Evolutionary conservation across 1,139 yeast genomes (phyloP).

Genomic region (Magnusiomyces paraingens): DNA sequence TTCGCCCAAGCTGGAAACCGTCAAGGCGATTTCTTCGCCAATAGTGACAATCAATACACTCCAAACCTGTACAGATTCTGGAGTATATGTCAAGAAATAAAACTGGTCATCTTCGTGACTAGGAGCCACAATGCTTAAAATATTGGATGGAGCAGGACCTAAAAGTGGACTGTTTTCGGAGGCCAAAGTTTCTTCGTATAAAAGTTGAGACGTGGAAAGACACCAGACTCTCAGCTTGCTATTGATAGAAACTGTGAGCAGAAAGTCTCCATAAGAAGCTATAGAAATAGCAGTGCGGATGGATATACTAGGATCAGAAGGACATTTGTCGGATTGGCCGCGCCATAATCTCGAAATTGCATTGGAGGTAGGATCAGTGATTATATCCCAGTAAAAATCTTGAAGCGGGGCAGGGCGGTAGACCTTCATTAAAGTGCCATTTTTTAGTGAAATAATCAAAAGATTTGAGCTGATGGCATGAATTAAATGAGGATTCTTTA

Average conservation of each 20-base stretch:
- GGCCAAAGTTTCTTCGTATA: conserved; percentile 13
- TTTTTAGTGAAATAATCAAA: conserved; percentile 53
- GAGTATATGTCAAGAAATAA: background rate
- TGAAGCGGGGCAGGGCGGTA: conserved; percentile 35
- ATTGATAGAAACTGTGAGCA: conserved; percentile 28
- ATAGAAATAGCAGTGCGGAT: conserved; percentile 25
- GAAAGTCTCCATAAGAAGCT: conserved; percentile 15
- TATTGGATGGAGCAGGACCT: conserved; percentile 13
- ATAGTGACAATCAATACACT: no score
- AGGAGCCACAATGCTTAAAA: conserved; percentile 4
- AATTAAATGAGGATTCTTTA: conserved; percentile 54
- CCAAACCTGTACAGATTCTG: conserved; percentile 17
- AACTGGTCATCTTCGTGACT: background rate
- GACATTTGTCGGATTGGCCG: conserved; percentile 27
- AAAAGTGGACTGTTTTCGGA: background rate
- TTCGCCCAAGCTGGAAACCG: conserved; percentile 27
- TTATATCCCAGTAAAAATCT: conserved; percentile 18
- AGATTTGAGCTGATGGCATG: conserved; percentile 41
- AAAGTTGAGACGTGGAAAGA: conserved; percentile 17
- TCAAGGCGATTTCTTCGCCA: background rate
- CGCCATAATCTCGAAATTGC: conserved; percentile 20
- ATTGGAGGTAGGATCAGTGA: conserved; percentile 23
- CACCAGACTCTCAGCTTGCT: conserved; percentile 30
- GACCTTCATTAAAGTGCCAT: conserved; percentile 56
- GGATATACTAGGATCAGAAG: conserved; percentile 29